Base-by-base conservation (phyloP, 192 early-diverging fungal species). In the Lunasporangiospora selenospora region DNA sequence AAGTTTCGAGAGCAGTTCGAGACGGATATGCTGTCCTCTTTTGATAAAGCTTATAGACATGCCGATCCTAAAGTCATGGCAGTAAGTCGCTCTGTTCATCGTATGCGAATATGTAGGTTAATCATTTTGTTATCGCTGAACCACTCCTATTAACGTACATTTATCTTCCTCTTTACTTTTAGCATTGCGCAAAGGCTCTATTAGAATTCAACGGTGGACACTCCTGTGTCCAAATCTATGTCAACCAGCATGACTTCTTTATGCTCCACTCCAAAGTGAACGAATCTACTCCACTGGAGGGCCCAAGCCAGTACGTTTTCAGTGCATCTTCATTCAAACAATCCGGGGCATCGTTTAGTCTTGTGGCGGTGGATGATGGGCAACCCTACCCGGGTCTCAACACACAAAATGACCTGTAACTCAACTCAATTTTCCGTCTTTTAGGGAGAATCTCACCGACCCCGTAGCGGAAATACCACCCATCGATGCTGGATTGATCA, bases 211-310 rank as follows among this genome's bases (percentile, higher is more conserved):
- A 99, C 54, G 96, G 97, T 27, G 96, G 97, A 31, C 88, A 88
- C 53, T 97, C 95, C 0, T 95, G 93, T 61, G 85, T 98, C 23
- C 92, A 95, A 63, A 91, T 89, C 26, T 99, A 97, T 64, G 92
- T 99, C 40, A 97, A 97, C 77, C 97, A 98, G 67, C 96, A 99
- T 59, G 90, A 93, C 56, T 97, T 99, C 58, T 98, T 98, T 53
- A 88, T 97, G 59, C 89, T 90, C 34, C 86, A 87, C 54, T 81
- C 90, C 76, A 87, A 90, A 44, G 80, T 83, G 54, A 80, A 76
- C 23, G 85, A 91, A 77, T 62, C 80, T 9, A 53, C 59, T 4
- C 48, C 69, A n/a, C 3, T 73, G 26, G 69, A 73, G 27, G 53
- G 69, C 7, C 69, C 69, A 3, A 62, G 63, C 18, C 69, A 73